Evolutionary conservation across 352 stramenopile genomes (phyloP), one percentile per base, ranked within the genome.

Genomic region (Elongisporangium undulatum): DNA sequence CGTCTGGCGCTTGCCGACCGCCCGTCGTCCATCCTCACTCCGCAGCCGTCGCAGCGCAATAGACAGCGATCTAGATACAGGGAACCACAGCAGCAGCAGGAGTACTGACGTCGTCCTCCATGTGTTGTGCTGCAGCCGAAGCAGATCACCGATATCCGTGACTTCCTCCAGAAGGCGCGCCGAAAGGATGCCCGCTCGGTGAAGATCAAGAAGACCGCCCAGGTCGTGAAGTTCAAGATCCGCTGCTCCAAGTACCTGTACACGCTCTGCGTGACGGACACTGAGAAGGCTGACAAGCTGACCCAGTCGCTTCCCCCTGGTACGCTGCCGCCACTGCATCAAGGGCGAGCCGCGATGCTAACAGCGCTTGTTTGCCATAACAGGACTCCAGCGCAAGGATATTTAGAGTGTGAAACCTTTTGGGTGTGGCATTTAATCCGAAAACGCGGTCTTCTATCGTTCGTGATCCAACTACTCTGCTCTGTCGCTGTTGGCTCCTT

Each of bases 201-300:
- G 51, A 99, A 99, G 86, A 99, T 99, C 77, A 98, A 98, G 83
- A 99, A 99, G 94, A 91, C 89, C 66, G 82, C 90, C 68, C 80
- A 93, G 76, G 89, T 98, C 60, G 98, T 97, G 77, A 99, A 99
- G 92, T 99, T 99, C 91, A 99, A 99, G 92, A 99, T 99, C 78
- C 95, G 97, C 72, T 99, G 97, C 96, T 98, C 90, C 71, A 96
- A 95, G 79, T 98, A 99, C 79, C 87, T 99, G 70, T 99, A 99
- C 89, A 99, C 97, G 59, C 85, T 99, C 29, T 96, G 95, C 63
- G 97, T 99, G 57, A 96, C 89, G 50, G 97, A 99, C 85, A 90
- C 87, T 54, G 97, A 99, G 80, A 99, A 99, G 95, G 97, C 97
- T 24, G 97, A 99, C 75, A 99, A 99, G 89, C 92, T 99, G 61